Base-by-base conservation (phyloP, 2,329 filamentous ascomycete genomes). In the Penicillium sp. region DNA sequence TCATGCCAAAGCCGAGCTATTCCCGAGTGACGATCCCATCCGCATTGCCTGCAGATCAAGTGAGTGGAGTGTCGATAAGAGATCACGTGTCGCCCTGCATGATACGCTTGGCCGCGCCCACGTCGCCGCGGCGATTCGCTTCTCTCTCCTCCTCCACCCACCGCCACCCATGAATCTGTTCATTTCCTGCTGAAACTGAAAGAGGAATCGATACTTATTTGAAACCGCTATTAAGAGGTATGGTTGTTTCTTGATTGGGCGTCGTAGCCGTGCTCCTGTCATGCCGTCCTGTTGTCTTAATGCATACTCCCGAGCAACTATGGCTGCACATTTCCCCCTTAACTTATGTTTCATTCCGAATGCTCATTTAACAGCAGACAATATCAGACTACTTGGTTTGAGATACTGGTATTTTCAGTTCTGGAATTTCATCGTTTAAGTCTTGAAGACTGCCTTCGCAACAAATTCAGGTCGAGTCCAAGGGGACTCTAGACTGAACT, bases 301-400 rank as follows among this genome's bases (percentile, higher is more conserved):
- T 45, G 42, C 42, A 45, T 45, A 45, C 42, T 45, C 24, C 42
- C 26, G 42, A 45, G 23, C n/a, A 31, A 45, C 28, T 5, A 31
- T 45, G 42, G 28, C 26, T 11, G 11, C 26, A 7, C 10, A n/a
- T 45, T 45, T 31, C 16, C 8, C 28, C 14, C 18, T 6, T 28
- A 43, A 28, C 23, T 28, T 31, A 45, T 31, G 24, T 19, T 31
- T 6, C 18, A 14, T 13, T 31, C 33, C 26, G 2, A 7, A 11
- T 21, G 7, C 21, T 31, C 28, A 29, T 3, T 21, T 45, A 45
- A 33, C 33, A 14, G 28, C 39, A 28, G 14, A 26, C 13, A 26
- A 18, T 18, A 3, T 9, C 2, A 16, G 9, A 24, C 11, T 39
- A 23, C n/a, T n/a, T 4, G 19, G 2, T 11, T 5, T n/a, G n/a